Percentiles rank a stretch among this genome's conserved stretches.
These are phyloP conservation scores for Funneliformis mosseae DNA, from an alignment of 192 early-diverging fungal species.

Conservation along the genomic window DNA sequence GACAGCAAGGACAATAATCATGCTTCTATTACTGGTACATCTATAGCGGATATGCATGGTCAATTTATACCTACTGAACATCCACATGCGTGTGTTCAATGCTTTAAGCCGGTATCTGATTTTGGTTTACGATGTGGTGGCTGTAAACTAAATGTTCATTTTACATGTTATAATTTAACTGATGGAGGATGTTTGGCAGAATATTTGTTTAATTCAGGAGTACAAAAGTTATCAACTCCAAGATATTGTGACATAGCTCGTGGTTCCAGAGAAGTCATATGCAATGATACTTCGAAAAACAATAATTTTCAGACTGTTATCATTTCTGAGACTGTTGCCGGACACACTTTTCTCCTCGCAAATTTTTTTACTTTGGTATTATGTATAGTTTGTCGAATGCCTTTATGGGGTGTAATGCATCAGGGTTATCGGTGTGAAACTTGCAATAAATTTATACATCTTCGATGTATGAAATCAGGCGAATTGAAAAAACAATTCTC, in stretches of 20 bases:
- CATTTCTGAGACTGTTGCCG: conserved; percentile 27
- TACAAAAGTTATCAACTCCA: conserved; percentile 48
- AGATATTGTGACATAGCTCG: conserved; percentile 45
- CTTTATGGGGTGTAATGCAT: conserved; percentile 58
- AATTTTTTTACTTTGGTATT: conserved; percentile 58
- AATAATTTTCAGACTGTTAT: conserved; percentile 2
- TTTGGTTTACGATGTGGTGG: conserved; percentile 58
- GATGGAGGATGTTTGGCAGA: conserved; percentile 36
- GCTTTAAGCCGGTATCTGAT: conserved; percentile 45
- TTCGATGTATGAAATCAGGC: conserved; percentile 36
- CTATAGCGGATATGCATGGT: conserved; percentile 13
- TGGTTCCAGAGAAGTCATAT: conserved; percentile 30
- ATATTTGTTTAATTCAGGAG: conserved; percentile 43
- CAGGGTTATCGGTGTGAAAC: conserved; percentile 58
- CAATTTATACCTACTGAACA: conserved; percentile 29
- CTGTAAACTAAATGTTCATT: conserved; percentile 53
- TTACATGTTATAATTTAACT: conserved; percentile 49
- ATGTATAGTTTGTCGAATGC: conserved; percentile 50
- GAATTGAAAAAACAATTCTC: not conserved
- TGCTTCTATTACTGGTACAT: not conserved
- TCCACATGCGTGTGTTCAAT: conserved; percentile 36
- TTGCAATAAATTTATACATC: conserved; percentile 55
- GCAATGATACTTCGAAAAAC: conserved; percentile 5
- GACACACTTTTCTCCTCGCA: conserved; percentile 55
- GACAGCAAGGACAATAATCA: not conserved